Percentiles rank a stretch among this genome's conserved stretches.
phyloP scores from a whole-genome alignment of 495 filamentous ascomycete species.

The Penicillium tannophilum region DNA sequence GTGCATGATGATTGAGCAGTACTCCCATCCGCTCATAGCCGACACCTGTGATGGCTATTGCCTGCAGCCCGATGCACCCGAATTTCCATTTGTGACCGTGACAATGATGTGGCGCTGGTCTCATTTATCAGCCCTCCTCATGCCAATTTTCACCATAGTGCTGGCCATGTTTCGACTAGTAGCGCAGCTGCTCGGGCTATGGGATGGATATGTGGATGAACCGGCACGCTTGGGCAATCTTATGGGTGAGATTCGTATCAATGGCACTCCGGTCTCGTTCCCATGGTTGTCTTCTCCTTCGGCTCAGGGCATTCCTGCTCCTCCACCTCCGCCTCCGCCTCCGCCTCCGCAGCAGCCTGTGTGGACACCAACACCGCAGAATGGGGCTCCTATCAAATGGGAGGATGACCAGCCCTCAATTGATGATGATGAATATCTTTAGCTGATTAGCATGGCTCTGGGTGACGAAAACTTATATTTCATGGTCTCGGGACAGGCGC shows the following conservation, averaged over 20 bases:
- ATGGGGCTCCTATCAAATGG: constrained; percentile 16
- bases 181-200: constrained; percentile 42
- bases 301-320: constrained; percentile 4
- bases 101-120: constrained; percentile 53
- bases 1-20: constrained; percentile 60
- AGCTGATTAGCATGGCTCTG: constrained; percentile 4
- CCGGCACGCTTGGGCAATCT: constrained; percentile 27
- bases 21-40: constrained; percentile 58
- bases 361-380: constrained; percentile 25
- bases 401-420: constrained; percentile 30
- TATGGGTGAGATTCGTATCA: constrained; percentile 38
- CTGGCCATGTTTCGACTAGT: constrained; percentile 36
- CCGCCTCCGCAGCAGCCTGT: constrained; percentile 12
- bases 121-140: constrained; percentile 34
- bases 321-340: not conserved
- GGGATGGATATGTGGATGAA: constrained; percentile 50
- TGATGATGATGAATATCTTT: constrained; percentile 43
- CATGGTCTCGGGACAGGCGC: not conserved
- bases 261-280: constrained; percentile 32
- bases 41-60: constrained; percentile 49
- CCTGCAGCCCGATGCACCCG: constrained; percentile 46
- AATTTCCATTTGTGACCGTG: constrained; percentile 47
- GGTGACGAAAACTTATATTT: not conserved
- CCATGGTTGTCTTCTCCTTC: constrained; percentile 28
- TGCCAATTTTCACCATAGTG: constrained; percentile 34